Base-by-base conservation (phyloP, 2,329 filamentous ascomycete genomes). In the Aspergillus sp. region DNA sequence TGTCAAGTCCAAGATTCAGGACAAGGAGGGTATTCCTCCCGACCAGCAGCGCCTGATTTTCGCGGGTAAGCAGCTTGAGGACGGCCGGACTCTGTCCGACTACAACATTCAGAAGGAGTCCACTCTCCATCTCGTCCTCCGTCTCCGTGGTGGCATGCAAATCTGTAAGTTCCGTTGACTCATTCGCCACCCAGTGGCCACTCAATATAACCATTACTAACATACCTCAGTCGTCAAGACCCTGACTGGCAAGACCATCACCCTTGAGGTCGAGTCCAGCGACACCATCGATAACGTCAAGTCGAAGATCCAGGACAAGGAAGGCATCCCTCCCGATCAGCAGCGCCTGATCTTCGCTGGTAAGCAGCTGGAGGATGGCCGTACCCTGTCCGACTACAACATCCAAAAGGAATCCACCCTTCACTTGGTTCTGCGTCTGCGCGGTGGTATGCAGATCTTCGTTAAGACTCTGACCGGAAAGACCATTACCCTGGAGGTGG, bases 251-350 rank as follows among this genome's bases (percentile, higher is more conserved):
- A 83, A 86, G 77, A 86, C 83, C 57, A 86, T 86, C 71, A 86
- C 83, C 26, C 73, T 86, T 6, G 83, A 86, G 71, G 83, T 86
- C 7, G 83, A 86, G 70, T 83, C 80, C 14, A 89, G 85, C 1
- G 91, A 95, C 65, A 95, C 91, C 38, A 95, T 95, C 74, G 91
- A 96, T 80, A 96, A 96, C 57, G 92, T 96, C 36, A 96, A 96
- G 85, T 85, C 82, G 47, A 96, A 96, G 83, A 96, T 96, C 41
- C 92, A 96, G 75, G 92, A 96, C 69, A 96, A 96, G 84, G 92
- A 96, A 76, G 92, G 92, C 22, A 96, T 96, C 51, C 93, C 92
- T 44, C 92, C 92, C 10, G 92, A 96, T 70, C 92, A 97, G 76
- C 92, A 96, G 79, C 93, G 92, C 64, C 75, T 96, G 62, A 96